Base-by-base conservation (phyloP, 2,329 filamentous ascomycete genomes). In the Pseudopithomyces maydicus region DNA sequence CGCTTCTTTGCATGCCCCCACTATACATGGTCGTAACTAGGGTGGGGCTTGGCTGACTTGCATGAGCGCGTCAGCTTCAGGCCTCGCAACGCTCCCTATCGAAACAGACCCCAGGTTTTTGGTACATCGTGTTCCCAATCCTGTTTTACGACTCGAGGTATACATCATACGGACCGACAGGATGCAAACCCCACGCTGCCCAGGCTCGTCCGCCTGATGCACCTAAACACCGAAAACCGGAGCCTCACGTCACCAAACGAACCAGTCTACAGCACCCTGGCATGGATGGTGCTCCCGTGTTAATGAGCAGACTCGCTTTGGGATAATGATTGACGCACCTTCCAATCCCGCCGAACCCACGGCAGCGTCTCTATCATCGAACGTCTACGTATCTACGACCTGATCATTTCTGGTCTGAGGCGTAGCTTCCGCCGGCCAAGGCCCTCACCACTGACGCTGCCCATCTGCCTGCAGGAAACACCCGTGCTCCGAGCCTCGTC, bases 401-500 rank as follows among this genome's bases (percentile, higher is more conserved):
- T 20, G 42, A 4, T 29, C 6, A 17, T 44, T 44, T 29, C 22
- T 22, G 11, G 23, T 6, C 14, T 33, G n/a, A 32, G 43, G n/a
- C 17, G 19, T 12, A 19, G 23, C 43, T n/a, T 22, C 14, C 23
- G 42, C 42, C n/a, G 29, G n/a, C 35, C 6, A 14, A 44, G 42
- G 15, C 22, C 17, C 43, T 46, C 26, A 35, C 44, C 26, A 35
- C 26, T 33, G 44, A 15, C 29, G 33, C 33, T 46, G 44, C 17
- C 44, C 44, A 46, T 20, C 26, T 22, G 12, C 46, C 19, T 39
- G 23, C 12, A 39, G 20, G 6, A 17, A 39, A 14, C 20, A 10
- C 6, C 35, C 46, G 39, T 39, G 46, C 12, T 74, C 70, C 0
- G 44, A 67, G 66, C 77, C 74, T 54, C 74, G 59, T 48, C 64